Evolutionary conservation across 345 rosid species (phyloP), one percentile per base, ranked within the genome.

Genomic region (Aurinia saxatilis): DNA sequence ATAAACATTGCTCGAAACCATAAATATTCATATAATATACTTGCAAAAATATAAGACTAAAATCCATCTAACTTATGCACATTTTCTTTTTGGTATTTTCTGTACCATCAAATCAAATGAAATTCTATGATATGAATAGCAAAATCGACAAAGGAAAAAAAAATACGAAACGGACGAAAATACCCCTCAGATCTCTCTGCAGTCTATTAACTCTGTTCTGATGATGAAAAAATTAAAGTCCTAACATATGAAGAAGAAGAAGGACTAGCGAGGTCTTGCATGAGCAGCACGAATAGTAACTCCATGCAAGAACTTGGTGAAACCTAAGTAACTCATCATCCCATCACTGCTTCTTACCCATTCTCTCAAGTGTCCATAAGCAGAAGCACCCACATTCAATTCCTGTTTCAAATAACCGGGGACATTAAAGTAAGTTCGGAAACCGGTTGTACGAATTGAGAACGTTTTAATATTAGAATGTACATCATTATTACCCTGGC

Each of bases 301-400:
- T 34, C 95, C 95, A 73, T 85, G 91, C 75, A 88, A 83, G 72
- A 85, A 83, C 78, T 85, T 88, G 42, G 84, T 81, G 70, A 82
- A 88, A 44, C 95, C 95, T 60, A 81, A 78, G 57, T 80, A 78
- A 71, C 89, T 90, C 68, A 93, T 87, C 81, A 81, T 87, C 60
- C 99, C 95, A 36, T 93, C 99, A 0, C 86, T 62, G 65, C 57
- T 71, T 65, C 99, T 75, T 54, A 93, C 78, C 85, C 99, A 93
- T 25, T 90, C 96, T 69, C 73, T 80, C 60, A 88, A 83, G 48
- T 77, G 72, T 17, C 92, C 68, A 60, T 84, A 79, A 36, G 88
- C 96, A 40, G 96, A 82, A 27, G 92, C 90, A 48, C 92, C 97
- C 52, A 93, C 86, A 56, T 67, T 83, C 79, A 88, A 60, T 62